Percentiles rank a stretch among this genome's conserved stretches.
Conservation (phyloP, 805 yeast species). For the Candida berthetii region DNA sequence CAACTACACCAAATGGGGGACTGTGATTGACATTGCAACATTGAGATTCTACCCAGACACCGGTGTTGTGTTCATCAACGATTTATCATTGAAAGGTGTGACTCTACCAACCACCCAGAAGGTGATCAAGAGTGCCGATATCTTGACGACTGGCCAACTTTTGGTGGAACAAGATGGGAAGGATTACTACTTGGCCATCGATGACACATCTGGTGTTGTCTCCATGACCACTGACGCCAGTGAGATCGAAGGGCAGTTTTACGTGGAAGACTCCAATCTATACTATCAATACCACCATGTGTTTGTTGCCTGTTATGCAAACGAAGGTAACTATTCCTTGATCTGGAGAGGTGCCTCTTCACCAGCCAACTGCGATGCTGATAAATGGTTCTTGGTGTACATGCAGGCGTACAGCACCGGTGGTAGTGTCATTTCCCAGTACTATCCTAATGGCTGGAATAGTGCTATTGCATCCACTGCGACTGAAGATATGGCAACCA, state of each 20-base stretch:
- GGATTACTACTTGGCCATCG: constrained; percentile 6
- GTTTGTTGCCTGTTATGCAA: constrained; percentile 14
- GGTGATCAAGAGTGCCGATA: constrained; percentile 5
- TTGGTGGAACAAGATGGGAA: constrained; percentile 4
- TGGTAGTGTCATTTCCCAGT: constrained; percentile 9
- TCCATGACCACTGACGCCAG: constrained; percentile 3
- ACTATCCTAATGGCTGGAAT: constrained; percentile 8
- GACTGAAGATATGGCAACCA: constrained; percentile 12
- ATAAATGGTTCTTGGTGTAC: constrained; percentile 13
- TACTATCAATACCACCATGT: constrained; percentile 14
- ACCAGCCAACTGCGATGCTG: constrained; percentile 9
- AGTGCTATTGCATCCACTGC: constrained; percentile 15
- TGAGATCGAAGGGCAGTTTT: constrained; percentile 10
- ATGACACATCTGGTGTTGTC: constrained; percentile 9
- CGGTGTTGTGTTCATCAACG: constrained; percentile 6
- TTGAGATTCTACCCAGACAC: constrained; percentile 5
- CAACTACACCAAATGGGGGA: constrained; percentile 11
- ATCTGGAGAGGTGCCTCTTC: constrained; percentile 19
- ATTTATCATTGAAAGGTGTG: no score
- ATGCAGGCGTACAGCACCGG: constrained; percentile 8
- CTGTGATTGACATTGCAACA: constrained; percentile 11
- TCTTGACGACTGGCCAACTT: constrained; percentile 5
- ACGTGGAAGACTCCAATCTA: constrained; percentile 4
- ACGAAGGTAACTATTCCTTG: constrained; percentile 7
- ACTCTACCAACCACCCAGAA: no score